Evolutionary conservation across 2,329 filamentous ascomycete genomes (phyloP).

Genomic region (Penicillium sp.): DNA sequence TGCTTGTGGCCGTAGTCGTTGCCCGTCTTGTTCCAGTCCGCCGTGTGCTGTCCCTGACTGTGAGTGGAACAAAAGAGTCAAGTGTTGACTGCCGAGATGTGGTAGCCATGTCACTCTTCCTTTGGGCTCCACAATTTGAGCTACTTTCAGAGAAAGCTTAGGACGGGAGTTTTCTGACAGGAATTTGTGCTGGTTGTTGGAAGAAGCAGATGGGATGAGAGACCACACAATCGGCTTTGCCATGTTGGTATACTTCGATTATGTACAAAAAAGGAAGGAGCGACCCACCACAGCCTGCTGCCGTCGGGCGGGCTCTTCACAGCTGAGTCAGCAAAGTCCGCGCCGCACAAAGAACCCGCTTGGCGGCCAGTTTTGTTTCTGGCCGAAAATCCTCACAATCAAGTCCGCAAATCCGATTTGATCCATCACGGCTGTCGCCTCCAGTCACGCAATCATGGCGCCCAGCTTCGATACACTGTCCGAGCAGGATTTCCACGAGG

Average conservation of each 20-base stretch:
- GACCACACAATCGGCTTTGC: no score
- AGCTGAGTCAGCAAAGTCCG: slow-evolving; percentile 21
- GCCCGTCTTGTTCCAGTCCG: slow-evolving; percentile 47
- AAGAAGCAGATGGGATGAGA: no score
- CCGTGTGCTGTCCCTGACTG: slow-evolving; percentile 34
- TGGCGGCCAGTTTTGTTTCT: slow-evolving; percentile 29
- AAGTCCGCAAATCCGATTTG: slow-evolving; percentile 16
- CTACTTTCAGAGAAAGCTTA: no score
- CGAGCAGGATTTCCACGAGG: slow-evolving; percentile 85
- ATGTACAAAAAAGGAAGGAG: background rate
- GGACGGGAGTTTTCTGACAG: no score
- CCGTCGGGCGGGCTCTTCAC: background rate
- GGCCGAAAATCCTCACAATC: slow-evolving; percentile 31
- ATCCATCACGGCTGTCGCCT: slow-evolving; percentile 18
- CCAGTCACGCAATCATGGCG: slow-evolving; percentile 62
- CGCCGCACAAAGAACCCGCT: slow-evolving; percentile 30
- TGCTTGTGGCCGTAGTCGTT: slow-evolving; percentile 52
- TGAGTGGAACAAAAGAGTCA: slow-evolving; percentile 19
- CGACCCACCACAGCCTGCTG: background rate
- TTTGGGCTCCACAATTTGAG: no score
- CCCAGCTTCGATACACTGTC: slow-evolving; percentile 87
- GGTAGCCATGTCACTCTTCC: slow-evolving; percentile 7
- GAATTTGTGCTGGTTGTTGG: no score
- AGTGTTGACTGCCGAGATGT: slow-evolving; percentile 6
- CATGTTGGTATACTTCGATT: background rate